Percentiles rank a stretch among this genome's conserved stretches.
These are phyloP conservation scores for Coniochaeta hoffmannii DNA, from an alignment of 2,329 filamentous ascomycete species.

Conservation along the genomic window DNA sequence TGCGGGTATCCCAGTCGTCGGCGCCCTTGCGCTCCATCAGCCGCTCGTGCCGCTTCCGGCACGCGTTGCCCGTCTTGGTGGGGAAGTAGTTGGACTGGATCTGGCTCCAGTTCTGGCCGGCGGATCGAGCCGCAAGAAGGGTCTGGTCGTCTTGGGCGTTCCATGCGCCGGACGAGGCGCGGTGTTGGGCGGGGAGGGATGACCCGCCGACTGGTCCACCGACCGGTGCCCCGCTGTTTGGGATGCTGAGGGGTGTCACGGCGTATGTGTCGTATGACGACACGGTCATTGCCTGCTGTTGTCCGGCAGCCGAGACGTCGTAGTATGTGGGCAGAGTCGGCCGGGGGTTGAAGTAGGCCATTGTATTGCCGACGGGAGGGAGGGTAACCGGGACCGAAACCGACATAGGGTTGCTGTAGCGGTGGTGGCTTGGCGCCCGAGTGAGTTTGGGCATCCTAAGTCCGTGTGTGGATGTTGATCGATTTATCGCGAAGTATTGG, in stretches of 20 bases:
- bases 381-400: slow-evolving; percentile 16
- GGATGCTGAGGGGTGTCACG: slow-evolving; percentile 22
- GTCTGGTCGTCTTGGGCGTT: slow-evolving; percentile 65
- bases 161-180: slow-evolving; percentile 62
- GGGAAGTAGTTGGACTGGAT: slow-evolving; percentile 73
- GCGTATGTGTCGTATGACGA: slow-evolving; percentile 24
- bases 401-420: slow-evolving; percentile 14
- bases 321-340: slow-evolving; percentile 22
- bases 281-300: slow-evolving; percentile 18
- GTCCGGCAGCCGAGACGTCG: slow-evolving; percentile 17
- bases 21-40: slow-evolving; percentile 68
- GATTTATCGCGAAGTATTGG: background rate
- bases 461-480: background rate
- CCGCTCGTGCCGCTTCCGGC: slow-evolving; percentile 81
- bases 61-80: slow-evolving; percentile 72
- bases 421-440: slow-evolving; percentile 19
- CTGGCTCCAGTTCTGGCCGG: slow-evolving; percentile 75
- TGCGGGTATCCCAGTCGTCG: slow-evolving; percentile 71
- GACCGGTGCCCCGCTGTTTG: slow-evolving; percentile 14
- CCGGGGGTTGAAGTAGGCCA: slow-evolving; percentile 25
- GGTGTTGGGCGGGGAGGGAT: slow-evolving; percentile 32
- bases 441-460: slow-evolving; percentile 21
- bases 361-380: slow-evolving; percentile 12
- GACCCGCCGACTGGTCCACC: slow-evolving; percentile 16
- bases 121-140: slow-evolving; percentile 62